Evolutionary conservation across 345 rosid species (phyloP), one percentile per base, ranked within the genome.

Genomic region (Eutrema japonicum): DNA sequence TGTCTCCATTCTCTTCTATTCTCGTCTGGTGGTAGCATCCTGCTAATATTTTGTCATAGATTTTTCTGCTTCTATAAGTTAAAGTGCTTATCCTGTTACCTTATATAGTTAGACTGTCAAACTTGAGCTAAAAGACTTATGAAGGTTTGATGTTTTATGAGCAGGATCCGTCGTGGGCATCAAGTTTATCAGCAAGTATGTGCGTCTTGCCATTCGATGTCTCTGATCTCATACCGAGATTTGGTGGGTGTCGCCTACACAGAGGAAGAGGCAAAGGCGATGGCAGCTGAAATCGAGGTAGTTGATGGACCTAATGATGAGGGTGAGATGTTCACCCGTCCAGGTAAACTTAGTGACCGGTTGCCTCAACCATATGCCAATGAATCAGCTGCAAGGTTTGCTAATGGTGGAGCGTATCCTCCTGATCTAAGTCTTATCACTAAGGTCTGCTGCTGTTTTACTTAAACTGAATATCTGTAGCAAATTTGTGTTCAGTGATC

Each of bases 351-450:
- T 75, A 90, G 98, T 62, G 99, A 92, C 84, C 98, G 96, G 37
- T 82, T 92, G 63, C 97, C 99, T 70, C 82, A 86, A 80, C 98
- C 99, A 48, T 96, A 96, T 76, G 13, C 90, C 1, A 96, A 96
- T 73, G 99, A 96, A 77, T 77, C 80, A 79, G 99, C 99, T 10
- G 99, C 99, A 73, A 90, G 97, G 83, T 96, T 92, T 84, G 99
- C 99, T 40, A 96, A 96, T 88, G 99, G 99, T 77, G 99, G 99
- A 76, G 99, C 99, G 4, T 92, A 96, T 85, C 99, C 99, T 70
- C 98, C 99, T 63, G 99, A 96, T 89, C 82, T 96, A 46, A 96
- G 98, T 89, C 98, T 96, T 68, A 85, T 96, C 65, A 96, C 99
- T 27, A 96, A 96, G 86, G 98, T 96, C 79, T 86, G 77, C 64